Evolutionary conservation across 2,329 filamentous ascomycete genomes (phyloP).

Genomic region (Fusarium newnesense): DNA sequence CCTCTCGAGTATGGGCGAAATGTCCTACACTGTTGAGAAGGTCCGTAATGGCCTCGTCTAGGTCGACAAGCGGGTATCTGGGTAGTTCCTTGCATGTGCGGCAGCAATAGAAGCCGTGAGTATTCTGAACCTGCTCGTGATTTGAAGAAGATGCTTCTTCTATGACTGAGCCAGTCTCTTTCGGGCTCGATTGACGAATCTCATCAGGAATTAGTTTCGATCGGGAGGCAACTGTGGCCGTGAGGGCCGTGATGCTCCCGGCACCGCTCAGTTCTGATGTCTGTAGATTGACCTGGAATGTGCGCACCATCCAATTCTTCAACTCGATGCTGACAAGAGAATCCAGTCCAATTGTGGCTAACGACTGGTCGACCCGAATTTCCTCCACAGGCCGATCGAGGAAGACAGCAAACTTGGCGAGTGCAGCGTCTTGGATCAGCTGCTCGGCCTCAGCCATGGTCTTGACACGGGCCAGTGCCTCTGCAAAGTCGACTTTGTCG

Average conservation of each 20-base stretch:
- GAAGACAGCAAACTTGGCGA: slow-evolving; percentile 10
- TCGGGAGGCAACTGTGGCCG: neutral
- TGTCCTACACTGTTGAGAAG: slow-evolving; percentile 4
- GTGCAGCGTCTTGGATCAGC: neutral
- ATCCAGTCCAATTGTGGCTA: neutral
- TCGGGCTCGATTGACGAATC: neutral
- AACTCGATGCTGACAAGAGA: slow-evolving; percentile 11
- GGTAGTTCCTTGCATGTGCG: neutral
- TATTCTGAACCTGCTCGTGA: neutral
- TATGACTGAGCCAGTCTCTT: neutral
- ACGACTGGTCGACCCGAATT: neutral
- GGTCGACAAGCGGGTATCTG: slow-evolving; percentile 6
- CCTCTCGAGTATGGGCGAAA: slow-evolving; percentile 6
- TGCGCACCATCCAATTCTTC: slow-evolving; percentile 17
- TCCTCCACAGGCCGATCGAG: neutral
- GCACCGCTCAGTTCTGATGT: slow-evolving; percentile 8
- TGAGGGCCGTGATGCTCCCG: slow-evolving; percentile 1
- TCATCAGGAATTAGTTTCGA: neutral
- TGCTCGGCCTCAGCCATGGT: neutral
- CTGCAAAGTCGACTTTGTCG: neutral
- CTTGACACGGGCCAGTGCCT: neutral
- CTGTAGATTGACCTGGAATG: slow-evolving; percentile 11
- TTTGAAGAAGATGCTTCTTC: neutral
- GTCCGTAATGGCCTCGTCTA: neutral
- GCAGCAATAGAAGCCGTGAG: slow-evolving; percentile 7